These are phyloP conservation scores for Clonostachys rhizophaga DNA, from an alignment of 2,329 filamentous ascomycete genomes.

Conservation along the genomic window DNA sequence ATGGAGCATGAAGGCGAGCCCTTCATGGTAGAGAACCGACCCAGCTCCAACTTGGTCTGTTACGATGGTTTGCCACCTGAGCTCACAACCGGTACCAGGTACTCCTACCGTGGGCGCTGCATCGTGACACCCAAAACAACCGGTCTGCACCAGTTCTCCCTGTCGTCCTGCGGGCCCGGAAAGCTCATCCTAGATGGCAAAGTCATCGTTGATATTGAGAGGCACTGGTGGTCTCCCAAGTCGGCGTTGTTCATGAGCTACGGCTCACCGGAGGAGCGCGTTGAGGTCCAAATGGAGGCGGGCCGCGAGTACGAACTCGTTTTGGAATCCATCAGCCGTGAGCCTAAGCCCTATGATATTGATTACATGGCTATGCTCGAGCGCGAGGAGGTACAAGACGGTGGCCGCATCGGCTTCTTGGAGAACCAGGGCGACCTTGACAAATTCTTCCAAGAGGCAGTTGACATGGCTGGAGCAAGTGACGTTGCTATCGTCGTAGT, in stretches of 20 bases:
- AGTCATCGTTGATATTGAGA: not conserved
- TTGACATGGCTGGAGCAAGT: slow-evolving; percentile 59
- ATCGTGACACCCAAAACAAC: not conserved
- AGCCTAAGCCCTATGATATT: not conserved
- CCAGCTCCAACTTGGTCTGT: not conserved
- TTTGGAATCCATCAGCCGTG: not conserved
- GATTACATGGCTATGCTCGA: not conserved
- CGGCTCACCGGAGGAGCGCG: not conserved
- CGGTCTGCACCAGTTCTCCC: not conserved
- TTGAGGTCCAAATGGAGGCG: not conserved
- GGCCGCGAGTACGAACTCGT: not conserved
- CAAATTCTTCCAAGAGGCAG: slow-evolving; percentile 61
- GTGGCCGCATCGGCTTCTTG: slow-evolving; percentile 50
- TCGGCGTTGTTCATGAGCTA: not conserved
- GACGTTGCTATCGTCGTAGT: slow-evolving; percentile 71
- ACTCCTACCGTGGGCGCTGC: not conserved
- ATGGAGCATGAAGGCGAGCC: not conserved
- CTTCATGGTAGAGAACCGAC: not conserved
- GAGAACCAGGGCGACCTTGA: slow-evolving; percentile 60
- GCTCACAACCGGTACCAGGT: not conserved
- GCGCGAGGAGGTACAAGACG: slow-evolving; percentile 44
- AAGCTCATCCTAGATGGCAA: not conserved
- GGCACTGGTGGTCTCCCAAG: not conserved
- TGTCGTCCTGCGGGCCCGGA: not conserved
- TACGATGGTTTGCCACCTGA: not conserved